phyloP scores from a whole-genome alignment of 345 rosid species.

The Populus ilicifolia region DNA sequence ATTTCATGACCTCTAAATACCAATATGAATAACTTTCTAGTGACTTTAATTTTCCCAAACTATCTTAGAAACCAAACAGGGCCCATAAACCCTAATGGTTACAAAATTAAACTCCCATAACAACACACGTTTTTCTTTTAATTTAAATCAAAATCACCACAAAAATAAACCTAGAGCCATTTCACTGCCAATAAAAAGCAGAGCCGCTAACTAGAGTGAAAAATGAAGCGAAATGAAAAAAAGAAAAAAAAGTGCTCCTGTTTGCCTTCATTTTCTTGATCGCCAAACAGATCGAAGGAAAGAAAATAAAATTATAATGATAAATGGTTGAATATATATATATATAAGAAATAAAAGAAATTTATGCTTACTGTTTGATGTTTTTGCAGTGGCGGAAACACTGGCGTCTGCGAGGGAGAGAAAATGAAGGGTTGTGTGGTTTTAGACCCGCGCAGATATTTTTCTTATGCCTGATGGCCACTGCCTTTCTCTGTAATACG shows the following conservation, averaged over 20 bases:
- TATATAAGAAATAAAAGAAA: background rate
- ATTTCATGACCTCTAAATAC: background rate
- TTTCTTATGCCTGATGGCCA: background rate
- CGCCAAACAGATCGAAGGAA: background rate
- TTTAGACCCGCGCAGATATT: background rate
- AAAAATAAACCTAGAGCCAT: background rate
- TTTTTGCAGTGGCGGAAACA: background rate
- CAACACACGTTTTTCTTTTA: background rate
- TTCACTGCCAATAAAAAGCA: background rate
- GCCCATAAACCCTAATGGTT: background rate
- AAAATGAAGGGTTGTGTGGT: background rate
- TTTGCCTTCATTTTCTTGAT: background rate
- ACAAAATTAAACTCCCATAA: background rate
- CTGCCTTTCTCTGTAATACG: background rate
- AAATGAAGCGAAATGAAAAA: background rate
- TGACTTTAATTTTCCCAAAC: background rate
- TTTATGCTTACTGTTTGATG: background rate
- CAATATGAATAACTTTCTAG: background rate
- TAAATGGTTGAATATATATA: too few species aligned
- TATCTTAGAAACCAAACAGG: background rate
- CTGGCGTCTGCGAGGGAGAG: background rate
- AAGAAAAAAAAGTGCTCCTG: background rate
- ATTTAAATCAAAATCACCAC: background rate
- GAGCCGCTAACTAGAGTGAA: background rate
- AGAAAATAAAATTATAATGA: background rate